A percentile compares a stretch with the other conserved stretches of the same genome.
phyloP scores from a whole-genome alignment of 2,329 filamentous ascomycete species.

The Colletotrichum chrysophilum region DNA sequence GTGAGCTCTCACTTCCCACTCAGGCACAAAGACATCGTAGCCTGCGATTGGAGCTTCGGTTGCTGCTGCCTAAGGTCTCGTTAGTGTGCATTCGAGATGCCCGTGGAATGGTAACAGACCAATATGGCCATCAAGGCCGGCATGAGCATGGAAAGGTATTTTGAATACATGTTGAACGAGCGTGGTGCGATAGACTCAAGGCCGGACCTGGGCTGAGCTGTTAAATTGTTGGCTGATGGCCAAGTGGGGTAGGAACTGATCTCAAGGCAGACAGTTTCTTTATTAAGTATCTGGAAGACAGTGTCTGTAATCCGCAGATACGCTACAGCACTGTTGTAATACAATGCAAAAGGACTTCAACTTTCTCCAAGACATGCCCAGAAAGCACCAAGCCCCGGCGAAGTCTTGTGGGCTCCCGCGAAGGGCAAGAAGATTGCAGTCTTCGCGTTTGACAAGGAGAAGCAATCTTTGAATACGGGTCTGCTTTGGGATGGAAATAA shows the following conservation, averaged over 20 bases:
- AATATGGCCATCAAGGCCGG: not conserved
- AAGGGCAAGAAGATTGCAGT: not conserved
- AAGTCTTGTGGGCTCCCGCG: not conserved
- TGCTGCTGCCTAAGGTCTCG: not conserved
- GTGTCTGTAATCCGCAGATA: accelerated
- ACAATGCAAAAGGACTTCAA: not conserved
- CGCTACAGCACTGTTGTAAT: not conserved
- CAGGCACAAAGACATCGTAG: not conserved
- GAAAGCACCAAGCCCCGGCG: not conserved
- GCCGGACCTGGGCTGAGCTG: not conserved
- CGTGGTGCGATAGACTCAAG: not conserved
- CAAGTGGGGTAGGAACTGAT: not conserved
- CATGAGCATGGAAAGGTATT: not conserved
- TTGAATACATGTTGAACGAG: not conserved
- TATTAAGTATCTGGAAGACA: accelerated
- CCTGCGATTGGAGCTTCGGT: not conserved
- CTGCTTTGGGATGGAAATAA: not conserved
- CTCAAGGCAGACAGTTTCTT: not conserved
- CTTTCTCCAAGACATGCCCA: not conserved
- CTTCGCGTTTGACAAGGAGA: not conserved
- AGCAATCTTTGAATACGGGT: not conserved
- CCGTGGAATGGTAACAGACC: too few relatives aligned
- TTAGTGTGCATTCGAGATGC: too few relatives aligned
- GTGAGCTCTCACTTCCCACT: constrained; percentile 22
- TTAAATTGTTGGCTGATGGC: not conserved